These are phyloP conservation scores for Thalassiosira profunda DNA, from an alignment of 108 stramenopile species.

Conservation along the genomic window DNA sequence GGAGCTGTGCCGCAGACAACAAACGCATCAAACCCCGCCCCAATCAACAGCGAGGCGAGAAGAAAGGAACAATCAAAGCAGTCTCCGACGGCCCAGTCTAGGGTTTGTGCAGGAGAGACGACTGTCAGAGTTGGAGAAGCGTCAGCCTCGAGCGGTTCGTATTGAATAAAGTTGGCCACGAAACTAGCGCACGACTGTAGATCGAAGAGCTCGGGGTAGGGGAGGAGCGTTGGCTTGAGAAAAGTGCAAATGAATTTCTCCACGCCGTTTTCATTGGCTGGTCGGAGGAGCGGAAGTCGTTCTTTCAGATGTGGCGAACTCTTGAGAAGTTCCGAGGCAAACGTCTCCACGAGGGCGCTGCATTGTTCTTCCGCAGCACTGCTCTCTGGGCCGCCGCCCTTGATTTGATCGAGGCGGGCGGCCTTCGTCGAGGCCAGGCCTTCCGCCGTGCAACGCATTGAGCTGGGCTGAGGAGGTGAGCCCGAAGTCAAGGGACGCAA, in stretches of 20 bases:
- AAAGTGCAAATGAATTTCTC: constrained; percentile 78
- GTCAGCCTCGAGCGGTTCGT: constrained; percentile 72
- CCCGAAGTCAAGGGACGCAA: too few species aligned
- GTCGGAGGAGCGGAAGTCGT: constrained; percentile 15
- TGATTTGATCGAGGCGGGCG: constrained; percentile 5
- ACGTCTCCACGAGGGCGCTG: neutral
- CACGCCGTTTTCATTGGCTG: constrained; percentile 49
- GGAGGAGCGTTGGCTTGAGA: constrained; percentile 73
- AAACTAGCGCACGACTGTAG: constrained; percentile 50
- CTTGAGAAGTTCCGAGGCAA: constrained; percentile 1
- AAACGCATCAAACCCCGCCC: constrained; percentile 86
- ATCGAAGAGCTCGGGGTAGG: constrained; percentile 67
- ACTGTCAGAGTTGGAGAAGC: constrained; percentile 14
- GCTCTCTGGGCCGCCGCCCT: neutral
- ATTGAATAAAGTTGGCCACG: constrained; percentile 67
- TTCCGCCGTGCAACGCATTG: constrained; percentile 12
- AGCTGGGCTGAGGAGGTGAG: too few species aligned
- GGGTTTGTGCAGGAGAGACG: constrained; percentile 52
- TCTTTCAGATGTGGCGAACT: constrained; percentile 12
- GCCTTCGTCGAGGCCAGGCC: constrained; percentile 17
- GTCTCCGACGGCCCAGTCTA: constrained; percentile 72
- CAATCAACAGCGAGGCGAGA: constrained; percentile 65
- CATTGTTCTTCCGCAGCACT: constrained; percentile 12
- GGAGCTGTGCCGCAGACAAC: constrained; percentile 73
- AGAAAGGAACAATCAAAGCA: constrained; percentile 70